Conservation (phyloP, 768 basidiomycete species). For the Daedaleopsis nitida region DNA sequence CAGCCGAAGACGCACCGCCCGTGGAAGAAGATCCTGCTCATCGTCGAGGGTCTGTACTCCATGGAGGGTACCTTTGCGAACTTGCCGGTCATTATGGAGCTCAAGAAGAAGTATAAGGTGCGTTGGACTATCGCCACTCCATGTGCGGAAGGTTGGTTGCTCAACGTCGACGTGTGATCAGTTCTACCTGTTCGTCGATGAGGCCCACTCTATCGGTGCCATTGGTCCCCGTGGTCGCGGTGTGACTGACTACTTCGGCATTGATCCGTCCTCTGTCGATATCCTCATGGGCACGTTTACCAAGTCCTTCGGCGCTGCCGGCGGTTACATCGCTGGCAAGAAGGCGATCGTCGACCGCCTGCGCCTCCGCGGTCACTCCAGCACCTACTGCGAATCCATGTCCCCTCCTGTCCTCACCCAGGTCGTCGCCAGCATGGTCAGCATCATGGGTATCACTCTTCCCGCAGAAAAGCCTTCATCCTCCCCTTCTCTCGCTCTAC, state of each 20-base stretch:
- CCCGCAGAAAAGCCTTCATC: slow-evolving; percentile 34
- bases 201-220: slow-evolving; percentile 97
- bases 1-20: slow-evolving; percentile 98
- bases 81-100: slow-evolving; percentile 76
- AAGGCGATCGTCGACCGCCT: slow-evolving; percentile 81
- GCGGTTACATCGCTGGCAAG: slow-evolving; percentile 90
- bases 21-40: slow-evolving; percentile 96
- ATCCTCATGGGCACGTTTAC: slow-evolving; percentile 99
- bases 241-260: slow-evolving; percentile 90
- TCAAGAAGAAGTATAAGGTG: slow-evolving; percentile 97
- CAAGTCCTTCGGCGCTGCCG: slow-evolving; percentile 90
- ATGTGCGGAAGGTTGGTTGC: neutral
- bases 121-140: slow-evolving; percentile 17
- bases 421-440: slow-evolving; percentile 89
- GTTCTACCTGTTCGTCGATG: slow-evolving; percentile 97
- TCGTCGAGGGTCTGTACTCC: slow-evolving; percentile 95
- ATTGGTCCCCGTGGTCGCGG: slow-evolving; percentile 94
- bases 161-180: slow-evolving; percentile 33
- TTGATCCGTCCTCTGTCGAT: slow-evolving; percentile 81
- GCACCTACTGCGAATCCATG: slow-evolving; percentile 88
- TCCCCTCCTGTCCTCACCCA: slow-evolving; percentile 90
- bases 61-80: slow-evolving; percentile 98
- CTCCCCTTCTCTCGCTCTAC: slow-evolving; percentile 36
- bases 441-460: slow-evolving; percentile 86
- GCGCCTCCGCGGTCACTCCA: slow-evolving; percentile 78